A percentile compares a stretch with the other conserved stretches of the same genome.
Conservation (phyloP, 306 rosid genomes). For the Begonia masoniana region DNA sequence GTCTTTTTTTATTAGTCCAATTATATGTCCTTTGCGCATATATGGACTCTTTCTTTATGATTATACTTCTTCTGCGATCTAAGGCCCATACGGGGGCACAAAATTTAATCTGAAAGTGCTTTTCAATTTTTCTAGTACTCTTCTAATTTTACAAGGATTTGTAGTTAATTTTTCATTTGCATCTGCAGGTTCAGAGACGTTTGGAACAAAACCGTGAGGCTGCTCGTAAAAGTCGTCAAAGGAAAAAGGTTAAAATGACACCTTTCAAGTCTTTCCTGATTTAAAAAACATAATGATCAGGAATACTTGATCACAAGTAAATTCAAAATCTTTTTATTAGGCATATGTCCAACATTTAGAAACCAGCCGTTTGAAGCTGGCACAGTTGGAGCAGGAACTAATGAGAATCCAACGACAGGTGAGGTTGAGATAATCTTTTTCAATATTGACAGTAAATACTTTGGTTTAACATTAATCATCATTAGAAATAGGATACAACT, state of each 20-base stretch:
- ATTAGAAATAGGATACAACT: not conserved
- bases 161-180: conserved; percentile 4
- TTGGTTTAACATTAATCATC: not conserved
- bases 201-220: conserved; percentile 92
- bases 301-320: not conserved
- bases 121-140: not conserved
- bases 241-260: conserved; percentile 50
- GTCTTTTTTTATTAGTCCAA: not conserved
- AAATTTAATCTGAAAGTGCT: not conserved
- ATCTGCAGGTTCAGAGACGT: conserved; percentile 43
- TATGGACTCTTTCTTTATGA: too few relatives aligned
- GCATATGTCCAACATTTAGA: conserved; percentile 89
- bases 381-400: conserved; percentile 67
- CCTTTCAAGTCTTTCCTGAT: not conserved
- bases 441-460: not conserved
- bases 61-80: too few relatives aligned
- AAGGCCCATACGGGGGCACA: too few relatives aligned
- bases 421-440: conserved; percentile 5
- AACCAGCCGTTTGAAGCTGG: conserved; percentile 67
- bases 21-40: too few relatives aligned
- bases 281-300: conserved; percentile 1
- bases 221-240: conserved; percentile 61
- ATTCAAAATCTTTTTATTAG: conserved; percentile 19
- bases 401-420: conserved; percentile 64
- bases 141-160: not conserved